Conservation (phyloP, 208 protist genomes). For the Vickermania spadyakhi region DNA sequence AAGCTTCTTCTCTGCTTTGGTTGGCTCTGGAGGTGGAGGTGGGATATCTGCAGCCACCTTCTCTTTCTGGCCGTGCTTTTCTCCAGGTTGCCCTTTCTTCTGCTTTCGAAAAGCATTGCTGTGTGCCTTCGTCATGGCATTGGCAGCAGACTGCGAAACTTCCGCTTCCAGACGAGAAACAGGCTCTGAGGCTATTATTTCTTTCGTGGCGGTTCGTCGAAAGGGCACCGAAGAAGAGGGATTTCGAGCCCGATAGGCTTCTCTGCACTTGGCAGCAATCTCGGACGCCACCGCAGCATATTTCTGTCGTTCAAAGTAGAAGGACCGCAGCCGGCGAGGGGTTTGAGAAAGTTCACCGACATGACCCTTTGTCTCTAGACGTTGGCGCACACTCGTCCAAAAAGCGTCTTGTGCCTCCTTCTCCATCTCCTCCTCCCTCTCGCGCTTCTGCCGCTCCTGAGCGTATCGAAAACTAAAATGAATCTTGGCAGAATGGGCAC, state of each 20-base stretch:
- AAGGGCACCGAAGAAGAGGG: not conserved
- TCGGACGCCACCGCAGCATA: conserved; percentile 53
- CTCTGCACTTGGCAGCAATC: conserved; percentile 45
- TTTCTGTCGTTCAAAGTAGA: conserved; percentile 41
- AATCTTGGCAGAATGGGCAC: conserved; percentile 34
- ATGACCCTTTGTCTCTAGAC: conserved; percentile 28
- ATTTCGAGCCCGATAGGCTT: not conserved
- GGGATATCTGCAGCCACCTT: conserved; percentile 12
- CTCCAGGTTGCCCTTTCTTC: not conserved
- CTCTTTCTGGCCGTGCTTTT: not conserved
- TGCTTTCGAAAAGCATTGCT: not conserved
- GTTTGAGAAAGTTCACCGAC: conserved; percentile 26
- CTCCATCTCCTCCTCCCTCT: conserved; percentile 49
- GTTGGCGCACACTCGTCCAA: conserved; percentile 18
- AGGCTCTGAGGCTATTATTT: not conserved
- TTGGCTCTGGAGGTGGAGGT: conserved; percentile 18
- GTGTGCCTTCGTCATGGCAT: not conserved
- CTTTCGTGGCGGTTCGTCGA: conserved; percentile 4
- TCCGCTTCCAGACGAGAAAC: not conserved
- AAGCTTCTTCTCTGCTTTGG: conserved; percentile 78
- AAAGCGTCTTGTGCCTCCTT: conserved; percentile 19
- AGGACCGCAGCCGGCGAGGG: conserved; percentile 24
- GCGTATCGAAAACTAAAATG: conserved; percentile 69
- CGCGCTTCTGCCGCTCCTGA: conserved; percentile 58
- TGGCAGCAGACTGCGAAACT: not conserved